Base-by-base conservation (phyloP, 2,329 filamentous ascomycete species). In the Nigrospora osmanthi region DNA sequence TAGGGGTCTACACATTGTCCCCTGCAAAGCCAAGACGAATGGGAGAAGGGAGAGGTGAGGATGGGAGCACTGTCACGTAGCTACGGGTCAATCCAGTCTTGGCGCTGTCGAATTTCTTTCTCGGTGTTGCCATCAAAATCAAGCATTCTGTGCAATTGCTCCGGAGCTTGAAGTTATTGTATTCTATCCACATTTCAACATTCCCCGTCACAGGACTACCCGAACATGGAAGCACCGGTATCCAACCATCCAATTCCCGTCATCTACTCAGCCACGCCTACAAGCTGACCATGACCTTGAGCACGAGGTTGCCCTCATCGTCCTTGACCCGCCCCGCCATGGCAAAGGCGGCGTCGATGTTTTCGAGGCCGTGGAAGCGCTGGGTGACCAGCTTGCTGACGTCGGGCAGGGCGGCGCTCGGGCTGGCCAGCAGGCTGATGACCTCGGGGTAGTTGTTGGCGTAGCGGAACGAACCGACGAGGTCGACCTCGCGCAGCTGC, bases 391-490 rank as follows among this genome's bases (percentile, higher is more conserved):
- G 68, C 60, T 78, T 81, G 19, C 72, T 70, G 48, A 90, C 71
- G 50, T 84, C 78, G 0, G 83, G 85, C 50, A 86, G 70, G 12
- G 70, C 61, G 3, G 66, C 63, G 16, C 72, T 68, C 28, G 59
- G 63, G 61, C 75, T 59, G 58, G 76, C 58, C 19, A 80, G 59
- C 42, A 80, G 63, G 47, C 71, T 60, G 46, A 80, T 75, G 44
- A 71, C 75, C 31, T 63, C 59, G 10, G 76, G 73, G 59, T 90
- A 91, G 0, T 84, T 85, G 65, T 89, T 86, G 16, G 83, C 83
- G 54, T 89, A 89, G 40, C 85, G 75, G 66, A 89, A 89, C 30
- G 88, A 81, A 32, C 85, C 85, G n/a, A 88, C 66, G 31, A 89
- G 83, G 58, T 89, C 85, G 37, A 89, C 81, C 65, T 90, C 86